These are phyloP conservation scores for Lenzites betulinus DNA, from an alignment of 768 basidiomycete species.

Conservation along the genomic window DNA sequence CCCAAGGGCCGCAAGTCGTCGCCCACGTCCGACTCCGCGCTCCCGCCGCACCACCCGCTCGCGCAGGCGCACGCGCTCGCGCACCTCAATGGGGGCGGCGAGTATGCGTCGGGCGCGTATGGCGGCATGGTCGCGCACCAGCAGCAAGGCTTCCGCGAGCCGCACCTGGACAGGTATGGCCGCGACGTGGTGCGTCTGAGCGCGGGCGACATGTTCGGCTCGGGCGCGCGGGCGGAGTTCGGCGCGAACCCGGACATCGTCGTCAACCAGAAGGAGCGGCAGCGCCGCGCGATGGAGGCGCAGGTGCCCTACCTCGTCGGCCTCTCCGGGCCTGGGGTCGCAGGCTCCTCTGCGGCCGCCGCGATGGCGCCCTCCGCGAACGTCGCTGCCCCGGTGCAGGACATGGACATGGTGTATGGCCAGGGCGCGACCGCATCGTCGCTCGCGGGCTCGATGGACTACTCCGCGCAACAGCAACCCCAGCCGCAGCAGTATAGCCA, in stretches of 20 bases:
- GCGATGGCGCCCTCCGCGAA: not conserved
- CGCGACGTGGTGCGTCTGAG: conserved; percentile 39
- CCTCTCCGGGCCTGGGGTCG: conserved; percentile 17
- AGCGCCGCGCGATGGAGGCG: conserved; percentile 31
- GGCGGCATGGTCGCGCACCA: not conserved
- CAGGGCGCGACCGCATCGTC: not conserved
- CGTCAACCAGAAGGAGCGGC: conserved; percentile 34
- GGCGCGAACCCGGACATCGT: conserved; percentile 35
- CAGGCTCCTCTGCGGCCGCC: not conserved
- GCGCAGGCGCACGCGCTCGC: not conserved
- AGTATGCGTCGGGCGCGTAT: conserved; percentile 2
- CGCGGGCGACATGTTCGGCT: conserved; percentile 68
- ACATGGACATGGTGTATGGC: not conserved
- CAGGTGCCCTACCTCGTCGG: conserved; percentile 3
- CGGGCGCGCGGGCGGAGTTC: conserved; percentile 61
- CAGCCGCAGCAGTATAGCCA: conserved; percentile 5
- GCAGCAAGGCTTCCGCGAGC: conserved; percentile 20
- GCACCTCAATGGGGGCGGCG: not conserved
- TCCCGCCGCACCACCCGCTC: not conserved
- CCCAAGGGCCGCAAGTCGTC: conserved; percentile 41
- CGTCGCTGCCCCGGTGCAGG: no score
- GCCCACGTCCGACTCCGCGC: conserved; percentile 4
- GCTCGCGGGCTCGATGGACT: conserved; percentile 11
- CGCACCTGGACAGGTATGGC: conserved; percentile 36
- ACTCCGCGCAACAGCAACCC: not conserved